Evolutionary conservation across 805 yeast species (phyloP).

Genomic region (Sugiyamaella boreocaroliniensis): DNA sequence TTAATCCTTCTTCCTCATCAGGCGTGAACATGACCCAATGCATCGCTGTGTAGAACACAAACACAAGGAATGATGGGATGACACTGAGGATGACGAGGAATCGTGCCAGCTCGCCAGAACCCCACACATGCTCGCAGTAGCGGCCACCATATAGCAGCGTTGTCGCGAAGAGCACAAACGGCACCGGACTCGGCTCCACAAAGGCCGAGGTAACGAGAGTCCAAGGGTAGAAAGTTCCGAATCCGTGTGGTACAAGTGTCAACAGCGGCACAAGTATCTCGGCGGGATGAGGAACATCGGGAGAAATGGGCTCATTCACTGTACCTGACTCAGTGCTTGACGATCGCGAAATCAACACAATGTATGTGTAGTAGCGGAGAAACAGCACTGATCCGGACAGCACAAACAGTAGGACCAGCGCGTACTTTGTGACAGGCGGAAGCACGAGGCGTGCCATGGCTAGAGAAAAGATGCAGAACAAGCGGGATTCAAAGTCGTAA

Average conservation of each 20-base stretch:
- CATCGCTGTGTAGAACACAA: conserved; percentile 24
- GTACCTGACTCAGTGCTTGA: not conserved
- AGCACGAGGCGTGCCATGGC: conserved; percentile 11
- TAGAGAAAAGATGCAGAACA: not conserved
- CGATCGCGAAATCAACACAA: conserved; percentile 17
- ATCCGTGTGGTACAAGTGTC: conserved; percentile 43
- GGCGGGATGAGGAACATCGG: conserved; percentile 37
- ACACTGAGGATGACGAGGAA: conserved; percentile 39
- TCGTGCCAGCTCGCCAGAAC: conserved; percentile 43
- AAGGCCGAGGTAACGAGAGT: conserved; percentile 42
- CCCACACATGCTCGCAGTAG: conserved; percentile 64
- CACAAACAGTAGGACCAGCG: conserved; percentile 20
- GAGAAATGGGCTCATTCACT: conserved; percentile 7
- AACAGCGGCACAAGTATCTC: conserved; percentile 44
- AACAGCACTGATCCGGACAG: conserved; percentile 27
- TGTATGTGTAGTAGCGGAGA: conserved; percentile 31
- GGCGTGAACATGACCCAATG: conserved; percentile 7
- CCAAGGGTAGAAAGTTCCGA: conserved; percentile 40
- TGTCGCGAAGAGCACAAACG: conserved; percentile 34
- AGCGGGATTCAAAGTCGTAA: not conserved
- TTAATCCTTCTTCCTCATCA: conserved; percentile 17
- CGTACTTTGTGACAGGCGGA: conserved; percentile 32
- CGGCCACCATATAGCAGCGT: conserved; percentile 49
- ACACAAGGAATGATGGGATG: conserved; percentile 34
- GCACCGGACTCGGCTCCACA: conserved; percentile 40